Evolutionary conservation across 2,329 filamentous ascomycete species (phyloP), one percentile per base, ranked within the genome.

Genomic region (Daldinia sp.): DNA sequence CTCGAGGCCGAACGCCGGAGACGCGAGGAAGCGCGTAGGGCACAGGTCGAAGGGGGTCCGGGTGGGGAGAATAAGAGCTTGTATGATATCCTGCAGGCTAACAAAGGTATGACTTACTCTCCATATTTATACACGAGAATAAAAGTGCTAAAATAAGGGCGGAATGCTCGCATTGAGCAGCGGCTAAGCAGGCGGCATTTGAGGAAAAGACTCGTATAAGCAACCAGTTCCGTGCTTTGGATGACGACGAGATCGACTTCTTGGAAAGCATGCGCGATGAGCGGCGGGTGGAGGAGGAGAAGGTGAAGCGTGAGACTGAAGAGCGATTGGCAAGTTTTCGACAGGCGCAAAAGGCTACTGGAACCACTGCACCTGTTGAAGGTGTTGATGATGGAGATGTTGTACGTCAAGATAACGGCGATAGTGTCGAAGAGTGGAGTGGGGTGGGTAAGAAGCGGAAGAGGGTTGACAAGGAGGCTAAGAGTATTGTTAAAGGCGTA

Each of bases 221-320:
- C 72, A 91, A 94, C 71, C 92, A 94, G 78, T 94, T 93, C 74
- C 86, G 89, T 35, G 82, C 89, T 2, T 82, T 95, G 27, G 89
- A 94, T 73, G 90, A 93, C 62, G 90, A 93, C 73, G 92, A 94
- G 78, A 82, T 90, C 51, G 90, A 90, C 17, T 94, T 93, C 68
- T 78, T 95, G 51, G 87, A 89, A 47, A 84, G 83, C 45, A 82
- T 90, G 35, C 71, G 79, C 49, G 81, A 80, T 52, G 77, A 78
- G 54, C 79, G 80, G 72, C 75, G 82, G 32, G 76, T 73, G 4
- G 86, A 86, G 69, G 87, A 89, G 73, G 84, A 85, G 63, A 74
- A 80, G 43, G 76, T 83, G 51, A 78, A 79, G 67, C 76, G 77
- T 25, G 87, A 90, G 78, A 84, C 82, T 35, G 84, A 87, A 70